These are phyloP conservation scores for Medicago ruthenica DNA, from an alignment of 306 rosid species.

Conservation along the genomic window DNA sequence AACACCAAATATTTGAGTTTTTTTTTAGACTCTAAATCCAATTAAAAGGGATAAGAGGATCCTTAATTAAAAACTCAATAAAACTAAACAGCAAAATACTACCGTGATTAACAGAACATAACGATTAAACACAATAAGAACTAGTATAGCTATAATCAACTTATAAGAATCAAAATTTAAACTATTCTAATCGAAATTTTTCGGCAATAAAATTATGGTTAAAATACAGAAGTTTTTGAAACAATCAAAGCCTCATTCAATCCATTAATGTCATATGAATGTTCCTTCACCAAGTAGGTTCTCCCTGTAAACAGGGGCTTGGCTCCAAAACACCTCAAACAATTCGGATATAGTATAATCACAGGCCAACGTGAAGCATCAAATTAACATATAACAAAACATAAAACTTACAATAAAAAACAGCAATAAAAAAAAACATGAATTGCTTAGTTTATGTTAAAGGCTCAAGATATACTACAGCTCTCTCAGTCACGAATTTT, in stretches of 20 bases:
- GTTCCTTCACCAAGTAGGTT: constrained; percentile 68
- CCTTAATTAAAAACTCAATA: constrained; percentile 36
- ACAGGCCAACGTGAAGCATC: not conserved
- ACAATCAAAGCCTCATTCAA: constrained; percentile 42
- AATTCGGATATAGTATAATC: constrained; percentile 51
- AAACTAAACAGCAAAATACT: not conserved
- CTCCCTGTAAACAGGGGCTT: constrained; percentile 68
- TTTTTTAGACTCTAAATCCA: not conserved
- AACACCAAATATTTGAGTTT: not conserved
- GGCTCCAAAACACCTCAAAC: constrained; percentile 52
- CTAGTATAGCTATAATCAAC: not conserved
- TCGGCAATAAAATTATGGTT: no score
- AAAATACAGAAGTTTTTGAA: not conserved
- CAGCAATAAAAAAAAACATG: not conserved
- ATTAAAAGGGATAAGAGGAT: not conserved
- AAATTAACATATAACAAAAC: not conserved
- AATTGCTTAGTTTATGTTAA: no score
- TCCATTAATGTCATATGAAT: constrained; percentile 51
- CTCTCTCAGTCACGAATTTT: constrained; percentile 79
- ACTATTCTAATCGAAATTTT: not conserved
- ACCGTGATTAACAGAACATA: no score
- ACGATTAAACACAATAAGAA: no score
- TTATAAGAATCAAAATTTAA: not conserved
- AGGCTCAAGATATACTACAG: constrained; percentile 77
- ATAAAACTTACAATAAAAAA: not conserved